These are phyloP conservation scores for Coelastrella sp. DNA, from an alignment of 139 green algal genomes.

Conservation along the genomic window DNA sequence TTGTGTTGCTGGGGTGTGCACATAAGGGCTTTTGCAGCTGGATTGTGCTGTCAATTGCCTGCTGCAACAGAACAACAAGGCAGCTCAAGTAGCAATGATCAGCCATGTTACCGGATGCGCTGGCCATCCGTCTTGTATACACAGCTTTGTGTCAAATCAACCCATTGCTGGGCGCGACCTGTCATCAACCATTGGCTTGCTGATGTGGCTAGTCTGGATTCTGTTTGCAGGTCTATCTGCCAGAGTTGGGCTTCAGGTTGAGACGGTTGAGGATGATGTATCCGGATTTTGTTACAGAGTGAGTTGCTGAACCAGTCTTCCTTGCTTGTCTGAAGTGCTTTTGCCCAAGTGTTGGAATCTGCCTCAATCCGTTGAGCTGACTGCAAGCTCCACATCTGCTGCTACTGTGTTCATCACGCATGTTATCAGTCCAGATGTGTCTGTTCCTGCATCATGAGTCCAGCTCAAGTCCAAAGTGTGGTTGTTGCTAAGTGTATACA, in stretches of 20 bases:
- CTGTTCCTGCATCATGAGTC: too few relatives aligned
- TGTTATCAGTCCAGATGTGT: too few relatives aligned
- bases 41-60: too few relatives aligned
- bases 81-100: too few relatives aligned
- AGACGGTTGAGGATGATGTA: conserved; percentile 48
- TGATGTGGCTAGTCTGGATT: neutral
- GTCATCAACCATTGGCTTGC: neutral
- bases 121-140: too few relatives aligned
- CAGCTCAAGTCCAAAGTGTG: too few relatives aligned
- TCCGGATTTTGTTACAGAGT: conserved; percentile 45
- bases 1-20: neutral
- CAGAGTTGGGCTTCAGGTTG: conserved; percentile 43
- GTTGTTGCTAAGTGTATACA: neutral
- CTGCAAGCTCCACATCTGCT: neutral
- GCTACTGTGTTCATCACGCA: too few relatives aligned
- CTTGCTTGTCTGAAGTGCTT: neutral
- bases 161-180: neutral
- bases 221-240: neutral
- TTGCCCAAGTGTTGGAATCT: neutral
- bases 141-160: too few relatives aligned
- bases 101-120: too few relatives aligned
- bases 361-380: neutral
- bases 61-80: too few relatives aligned
- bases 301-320: neutral
- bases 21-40: too few relatives aligned